Conservation (phyloP, 2,329 filamentous ascomycete species). For the Orbilia oligospora region DNA sequence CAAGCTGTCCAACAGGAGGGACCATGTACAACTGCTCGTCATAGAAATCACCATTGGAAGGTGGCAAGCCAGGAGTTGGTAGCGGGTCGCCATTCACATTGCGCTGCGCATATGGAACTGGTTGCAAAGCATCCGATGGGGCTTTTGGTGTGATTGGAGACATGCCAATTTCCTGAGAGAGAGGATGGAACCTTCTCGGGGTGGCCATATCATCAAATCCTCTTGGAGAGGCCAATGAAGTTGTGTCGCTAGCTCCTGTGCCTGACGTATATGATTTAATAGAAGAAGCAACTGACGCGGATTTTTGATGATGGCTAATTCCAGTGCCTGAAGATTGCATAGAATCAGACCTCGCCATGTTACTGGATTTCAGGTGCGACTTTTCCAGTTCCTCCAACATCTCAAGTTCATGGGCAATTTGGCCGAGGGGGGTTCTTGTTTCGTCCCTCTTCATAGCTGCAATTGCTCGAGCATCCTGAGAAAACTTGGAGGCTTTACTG, state of each 20-base stretch:
- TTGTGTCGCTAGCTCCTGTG: constrained; percentile 64
- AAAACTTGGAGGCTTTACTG: constrained; percentile 67
- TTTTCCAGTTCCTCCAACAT: constrained; percentile 71
- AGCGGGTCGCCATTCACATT: constrained; percentile 58
- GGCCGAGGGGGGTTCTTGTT: constrained; percentile 78
- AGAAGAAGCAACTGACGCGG: constrained; percentile 75
- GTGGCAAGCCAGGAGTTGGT: constrained; percentile 44
- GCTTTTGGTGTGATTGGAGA: constrained; percentile 65
- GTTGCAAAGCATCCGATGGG: constrained; percentile 52
- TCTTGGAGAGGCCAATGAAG: constrained; percentile 67
- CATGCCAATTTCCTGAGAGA: constrained; percentile 64
- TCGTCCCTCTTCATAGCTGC: constrained; percentile 53
- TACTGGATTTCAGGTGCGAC: constrained; percentile 48
- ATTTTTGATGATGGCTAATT: constrained; percentile 54
- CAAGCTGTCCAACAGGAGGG: constrained; percentile 57
- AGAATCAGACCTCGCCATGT: constrained; percentile 61
- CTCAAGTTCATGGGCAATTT: constrained; percentile 80
- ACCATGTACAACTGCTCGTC: constrained; percentile 58
- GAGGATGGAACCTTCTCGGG: constrained; percentile 62
- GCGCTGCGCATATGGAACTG: constrained; percentile 53
- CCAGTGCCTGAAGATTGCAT: constrained; percentile 55
- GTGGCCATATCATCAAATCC: constrained; percentile 61
- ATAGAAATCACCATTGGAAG: constrained; percentile 58
- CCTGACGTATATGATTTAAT: constrained; percentile 67
- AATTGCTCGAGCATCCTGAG: constrained; percentile 75